Evolutionary conservation across 495 filamentous ascomycete species (phyloP), one percentile per base, ranked within the genome.

Genomic region (Parathielavia hyrcaniae): DNA sequence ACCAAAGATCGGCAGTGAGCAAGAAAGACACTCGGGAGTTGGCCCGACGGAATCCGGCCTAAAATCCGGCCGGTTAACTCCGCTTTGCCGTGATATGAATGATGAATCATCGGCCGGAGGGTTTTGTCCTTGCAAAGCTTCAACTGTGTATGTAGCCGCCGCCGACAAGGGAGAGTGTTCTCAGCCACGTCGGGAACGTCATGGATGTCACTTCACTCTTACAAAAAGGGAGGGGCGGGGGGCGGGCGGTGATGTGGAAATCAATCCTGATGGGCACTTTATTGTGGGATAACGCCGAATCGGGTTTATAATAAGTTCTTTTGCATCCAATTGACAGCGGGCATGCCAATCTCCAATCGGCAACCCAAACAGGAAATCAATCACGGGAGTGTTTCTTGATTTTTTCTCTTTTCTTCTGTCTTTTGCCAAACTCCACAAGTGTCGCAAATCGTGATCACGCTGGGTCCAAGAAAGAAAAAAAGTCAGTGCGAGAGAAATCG

Each of bases 21-120:
- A 38, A 43, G 16, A 35, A 12, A 10, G 40, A 54, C 17, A 48
- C 12, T 32, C 26, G 26, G 23, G 30, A 26, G 0, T n/a, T 30
- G 26, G 20, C 22, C 12, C 32, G 43, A 45, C 53, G 53, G 44
- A 56, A 30, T 44, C 53, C 44, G 44, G 53, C 12, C 53, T 56
- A 39, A 56, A n/a, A 17, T 39, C 53, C 53, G 53, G 40, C 20
- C 5, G 19, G 44, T 56, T 56, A 56, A 56, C 43, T 48, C 53
- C 53, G 49, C 17, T 19, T 3, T 6, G 6, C 26, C 2, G 46
- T 38, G 5, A 19, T 34, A 13, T 19, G 17, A 52, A 13, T 19
- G 17, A 52, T 52, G 49, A 52, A 22, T 52, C 35, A 52, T 52
- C 49, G 49, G 12, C 32, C 19, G 10, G 16, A 17, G 26, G 26